phyloP scores from a whole-genome alignment of 441 rosid genomes.

The Corymbia calophylla region DNA sequence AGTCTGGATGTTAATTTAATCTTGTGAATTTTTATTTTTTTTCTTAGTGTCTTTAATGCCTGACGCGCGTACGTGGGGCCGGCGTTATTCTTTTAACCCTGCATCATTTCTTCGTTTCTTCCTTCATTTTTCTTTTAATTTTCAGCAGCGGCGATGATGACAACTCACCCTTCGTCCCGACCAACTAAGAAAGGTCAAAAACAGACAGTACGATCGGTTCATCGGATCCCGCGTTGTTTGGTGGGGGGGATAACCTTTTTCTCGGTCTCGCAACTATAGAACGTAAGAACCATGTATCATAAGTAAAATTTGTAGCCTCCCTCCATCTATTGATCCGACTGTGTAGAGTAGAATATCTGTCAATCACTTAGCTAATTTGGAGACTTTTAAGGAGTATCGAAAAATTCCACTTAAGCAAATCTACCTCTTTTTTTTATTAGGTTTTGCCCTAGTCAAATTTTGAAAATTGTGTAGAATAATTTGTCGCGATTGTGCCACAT shows the following conservation, averaged over 20 bases:
- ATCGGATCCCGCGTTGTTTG: background rate
- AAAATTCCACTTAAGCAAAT: background rate
- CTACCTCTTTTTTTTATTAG: background rate
- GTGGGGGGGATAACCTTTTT: background rate
- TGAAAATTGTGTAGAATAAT: background rate
- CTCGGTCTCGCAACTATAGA: background rate
- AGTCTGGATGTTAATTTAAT: background rate
- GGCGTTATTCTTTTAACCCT: background rate
- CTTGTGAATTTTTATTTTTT: background rate
- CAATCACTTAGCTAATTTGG: accelerated
- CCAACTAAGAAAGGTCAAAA: background rate
- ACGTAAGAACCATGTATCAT: accelerated
- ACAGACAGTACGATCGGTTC: background rate
- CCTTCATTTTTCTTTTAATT: background rate
- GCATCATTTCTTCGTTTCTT: background rate
- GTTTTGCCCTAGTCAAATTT: background rate
- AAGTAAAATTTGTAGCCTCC: background rate
- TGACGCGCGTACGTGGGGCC: background rate
- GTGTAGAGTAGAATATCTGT: accelerated
- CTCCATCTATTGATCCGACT: background rate
- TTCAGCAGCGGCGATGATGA: background rate
- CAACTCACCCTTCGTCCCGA: background rate
- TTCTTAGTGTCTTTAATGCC: background rate
- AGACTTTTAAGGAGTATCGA: background rate
- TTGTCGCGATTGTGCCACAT: background rate